Evolutionary conservation across 2,329 filamentous ascomycete species (phyloP), one percentile per base, ranked within the genome.

Genomic region (Colletotrichum sp.): DNA sequence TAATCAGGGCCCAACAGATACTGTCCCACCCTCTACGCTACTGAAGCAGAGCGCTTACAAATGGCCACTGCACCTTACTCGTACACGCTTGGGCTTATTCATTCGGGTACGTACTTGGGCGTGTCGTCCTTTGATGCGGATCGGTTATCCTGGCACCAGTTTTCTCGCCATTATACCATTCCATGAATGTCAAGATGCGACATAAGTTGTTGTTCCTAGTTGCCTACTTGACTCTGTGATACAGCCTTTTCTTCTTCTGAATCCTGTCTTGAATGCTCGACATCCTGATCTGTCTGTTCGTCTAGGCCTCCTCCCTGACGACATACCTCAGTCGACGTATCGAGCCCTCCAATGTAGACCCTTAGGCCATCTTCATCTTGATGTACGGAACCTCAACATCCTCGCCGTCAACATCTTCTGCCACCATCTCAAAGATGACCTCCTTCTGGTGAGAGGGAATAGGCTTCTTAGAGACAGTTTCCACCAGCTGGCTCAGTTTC

Each of bases 371-470:
- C 88, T 94, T 96, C 79, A 98, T 92, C 92, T 96, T 98, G 82
- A 99, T 95, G 84, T 98, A 99, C 6, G 97, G 97, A 79, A 99
- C 94, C 87, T 99, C 97, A 2, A 99, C 96, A 84, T 99, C 97
- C 86, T 99, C 95, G 78, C 95, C 96, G 5, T 92, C 93, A 82
- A 92, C 88, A 82, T 99, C 97, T 84, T 99, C 96, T 0, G 94
- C 95, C 8, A 97, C 98, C 79, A 98, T 94, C 88, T 99, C 97
- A 82, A 99, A 98, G 80, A 99, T 98, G 78, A 99, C 92, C 81
- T 98, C 96, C 89, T 95, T 97, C 88, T 98, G 95, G 83, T 99
- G 96, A 6, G 92, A 91, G 0, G 97, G 96, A 74, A 99, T 94
- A 3, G 94, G 90, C 89, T 98, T 98, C 90, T 96, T 98, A 77